A percentile compares a stretch with the other conserved stretches of the same genome.
Conservation (phyloP, 306 rosid species). For the Alnus rubra region DNA sequence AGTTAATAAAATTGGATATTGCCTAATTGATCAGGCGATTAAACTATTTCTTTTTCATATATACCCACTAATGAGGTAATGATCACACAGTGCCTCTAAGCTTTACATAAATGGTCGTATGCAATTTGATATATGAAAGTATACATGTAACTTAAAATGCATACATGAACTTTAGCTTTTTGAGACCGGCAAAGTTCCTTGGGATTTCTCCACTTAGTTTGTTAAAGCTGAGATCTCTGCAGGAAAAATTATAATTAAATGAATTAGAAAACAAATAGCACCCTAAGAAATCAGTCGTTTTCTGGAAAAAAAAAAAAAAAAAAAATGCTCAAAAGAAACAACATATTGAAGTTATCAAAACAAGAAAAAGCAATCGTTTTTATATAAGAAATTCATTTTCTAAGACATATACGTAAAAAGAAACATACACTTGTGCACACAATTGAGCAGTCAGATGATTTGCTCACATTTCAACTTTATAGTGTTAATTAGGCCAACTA, state of each 20-base stretch:
- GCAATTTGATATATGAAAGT: neutral
- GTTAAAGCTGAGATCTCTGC: slow-evolving; percentile 83
- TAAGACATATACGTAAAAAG: no score
- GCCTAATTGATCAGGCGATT: neutral
- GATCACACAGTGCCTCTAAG: neutral
- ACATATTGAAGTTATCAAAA: neutral
- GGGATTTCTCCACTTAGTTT: slow-evolving; percentile 66
- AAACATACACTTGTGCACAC: no score
- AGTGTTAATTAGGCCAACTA: no score
- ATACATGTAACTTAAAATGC: slow-evolving; percentile 4
- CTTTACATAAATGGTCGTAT: no score
- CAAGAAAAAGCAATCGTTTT: neutral
- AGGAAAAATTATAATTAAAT: slow-evolving; percentile 10
- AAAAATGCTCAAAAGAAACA: no score
- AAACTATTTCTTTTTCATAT: neutral
- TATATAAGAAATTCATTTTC: neutral
- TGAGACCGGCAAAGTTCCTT: slow-evolving; percentile 26
- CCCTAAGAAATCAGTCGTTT: neutral
- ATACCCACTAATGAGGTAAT: neutral
- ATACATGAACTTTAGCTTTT: slow-evolving; percentile 42
- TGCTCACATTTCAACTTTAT: no score
- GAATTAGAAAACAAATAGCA: slow-evolving; percentile 1
- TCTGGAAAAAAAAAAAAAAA: neutral
- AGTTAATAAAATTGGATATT: neutral
- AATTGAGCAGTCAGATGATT: no score